These are phyloP conservation scores for Fusarium sp. DNA, from an alignment of 2,329 filamentous ascomycete genomes.

Conservation along the genomic window DNA sequence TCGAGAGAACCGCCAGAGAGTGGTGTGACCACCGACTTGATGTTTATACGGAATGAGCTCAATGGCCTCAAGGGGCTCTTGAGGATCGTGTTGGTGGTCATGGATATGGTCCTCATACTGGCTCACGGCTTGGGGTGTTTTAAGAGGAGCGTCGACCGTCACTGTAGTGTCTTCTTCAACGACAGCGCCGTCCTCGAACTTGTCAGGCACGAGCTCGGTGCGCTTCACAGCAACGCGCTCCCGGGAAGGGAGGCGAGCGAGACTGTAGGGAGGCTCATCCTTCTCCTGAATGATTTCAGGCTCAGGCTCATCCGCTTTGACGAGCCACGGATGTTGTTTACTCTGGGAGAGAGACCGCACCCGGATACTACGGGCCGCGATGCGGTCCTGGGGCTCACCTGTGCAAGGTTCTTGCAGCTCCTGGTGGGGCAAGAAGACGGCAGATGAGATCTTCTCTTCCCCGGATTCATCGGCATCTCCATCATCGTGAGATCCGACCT, in stretches of 20 bases:
- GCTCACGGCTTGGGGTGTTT: conserved; percentile 51
- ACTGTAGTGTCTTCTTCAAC: conserved; percentile 56
- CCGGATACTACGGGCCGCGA: conserved; percentile 59
- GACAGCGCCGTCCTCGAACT: conserved; percentile 52
- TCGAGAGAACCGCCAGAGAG: conserved; percentile 93
- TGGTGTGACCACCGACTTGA: conserved; percentile 96
- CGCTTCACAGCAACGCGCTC: conserved; percentile 44
- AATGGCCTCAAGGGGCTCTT: conserved; percentile 84
- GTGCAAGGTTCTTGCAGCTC: conserved; percentile 54
- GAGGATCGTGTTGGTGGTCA: conserved; percentile 61
- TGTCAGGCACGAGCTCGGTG: conserved; percentile 47
- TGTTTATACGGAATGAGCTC: conserved; percentile 97
- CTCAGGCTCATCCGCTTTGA: conserved; percentile 65
- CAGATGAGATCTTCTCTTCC: conserved; percentile 88
- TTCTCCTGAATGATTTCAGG: conserved; percentile 44
- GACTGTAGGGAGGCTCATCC: conserved; percentile 34
- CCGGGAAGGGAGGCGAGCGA: conserved; percentile 42
- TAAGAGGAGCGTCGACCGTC: conserved; percentile 43
- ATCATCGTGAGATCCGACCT: conserved; percentile 50
- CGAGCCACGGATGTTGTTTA: conserved; percentile 63
- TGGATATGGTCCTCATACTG: conserved; percentile 61
- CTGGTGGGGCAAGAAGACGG: conserved; percentile 83
- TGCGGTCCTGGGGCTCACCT: conserved; percentile 45
- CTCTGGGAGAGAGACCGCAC: conserved; percentile 54
- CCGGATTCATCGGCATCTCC: conserved; percentile 68